Evolutionary conservation across 805 yeast genomes (phyloP), one percentile per base, ranked within the genome.

Genomic region (Ogataea paradorogensis): DNA sequence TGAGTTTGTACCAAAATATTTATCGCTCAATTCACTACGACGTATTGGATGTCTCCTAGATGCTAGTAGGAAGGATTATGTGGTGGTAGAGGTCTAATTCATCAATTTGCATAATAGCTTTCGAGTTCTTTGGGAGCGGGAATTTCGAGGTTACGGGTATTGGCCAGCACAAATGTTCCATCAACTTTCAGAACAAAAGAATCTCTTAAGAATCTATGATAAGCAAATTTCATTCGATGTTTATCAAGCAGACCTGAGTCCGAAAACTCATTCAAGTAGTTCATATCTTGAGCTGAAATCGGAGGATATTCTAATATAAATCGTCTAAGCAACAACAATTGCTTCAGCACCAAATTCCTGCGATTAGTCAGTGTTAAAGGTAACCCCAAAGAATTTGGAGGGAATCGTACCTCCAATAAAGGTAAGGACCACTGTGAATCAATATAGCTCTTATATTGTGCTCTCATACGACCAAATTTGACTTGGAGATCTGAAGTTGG

Each of bases 31-130:
- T 41, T 43, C 59, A 2, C 26, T 43, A 3, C 51, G 59, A 18
- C 43, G 58, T 0, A 54, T 60, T 29, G 73, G 69, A 5, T 68
- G 73, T 43, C 43, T 75, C 11, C 44, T 74, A 25, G 77, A 72
- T 45, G 46, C 54, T 7, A 52, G 66, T 18, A 66, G 56, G 35
- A 69, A 64, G 44, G 61, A 66, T 36, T 73, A 71, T 47, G 46
- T 59, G 20, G 62, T 71, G 11, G 55, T 72, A 26, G 59, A 58
- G 31, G 16, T 51, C 13, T 48, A 29, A 29, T 27, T 24, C 30
- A 31, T 27, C 13, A 29, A 25, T 33, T 25, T 7, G 26, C 35
- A 31, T 45, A 51, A 33, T 46, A 50, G 3, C 10, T 9, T 11
- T 29, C 7, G 11, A 48, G 37, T 14, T 41, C 32, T 10, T 45